These are phyloP conservation scores for Ophiocordyceps camponoti-leonardi DNA, from an alignment of 2,329 filamentous ascomycete species.

Conservation along the genomic window DNA sequence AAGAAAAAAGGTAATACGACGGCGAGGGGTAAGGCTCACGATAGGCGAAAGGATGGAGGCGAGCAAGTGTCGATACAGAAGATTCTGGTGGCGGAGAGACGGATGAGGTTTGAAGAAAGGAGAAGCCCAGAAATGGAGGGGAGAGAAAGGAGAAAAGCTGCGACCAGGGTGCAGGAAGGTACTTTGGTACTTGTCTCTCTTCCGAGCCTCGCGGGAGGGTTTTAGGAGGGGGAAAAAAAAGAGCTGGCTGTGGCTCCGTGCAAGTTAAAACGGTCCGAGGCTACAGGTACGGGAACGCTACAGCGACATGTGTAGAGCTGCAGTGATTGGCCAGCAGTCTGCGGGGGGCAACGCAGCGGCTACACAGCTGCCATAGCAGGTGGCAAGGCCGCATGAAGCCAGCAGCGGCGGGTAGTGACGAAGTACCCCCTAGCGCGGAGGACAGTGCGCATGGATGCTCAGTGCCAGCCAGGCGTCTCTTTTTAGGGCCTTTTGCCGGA, in stretches of 20 bases:
- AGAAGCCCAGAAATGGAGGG: constrained; percentile 13
- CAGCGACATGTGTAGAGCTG: background rate
- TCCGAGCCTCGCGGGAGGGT: no score
- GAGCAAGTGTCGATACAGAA: constrained; percentile 5
- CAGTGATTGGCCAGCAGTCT: background rate
- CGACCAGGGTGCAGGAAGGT: background rate
- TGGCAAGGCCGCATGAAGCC: no score
- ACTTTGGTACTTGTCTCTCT: background rate
- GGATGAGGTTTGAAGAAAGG: constrained; percentile 13
- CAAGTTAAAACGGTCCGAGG: background rate
- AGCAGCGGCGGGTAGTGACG: background rate
- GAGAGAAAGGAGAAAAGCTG: constrained; percentile 12
- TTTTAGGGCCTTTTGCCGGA: no score
- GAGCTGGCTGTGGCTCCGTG: background rate
- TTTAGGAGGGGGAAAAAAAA: background rate
- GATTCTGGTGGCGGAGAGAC: constrained; percentile 5
- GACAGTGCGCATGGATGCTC: background rate
- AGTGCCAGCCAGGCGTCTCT: no score
- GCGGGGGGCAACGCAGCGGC: no score
- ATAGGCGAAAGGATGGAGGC: constrained; percentile 5
- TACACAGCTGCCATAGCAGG: no score
- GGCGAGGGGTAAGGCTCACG: constrained; percentile 2
- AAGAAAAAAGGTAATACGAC: no score
- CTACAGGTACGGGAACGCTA: background rate
- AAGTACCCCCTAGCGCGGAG: background rate